Evolutionary conservation across 164 flowering plant species (phyloP), one percentile per base, ranked within the genome.

Genomic region (Tetracentron sinense): DNA sequence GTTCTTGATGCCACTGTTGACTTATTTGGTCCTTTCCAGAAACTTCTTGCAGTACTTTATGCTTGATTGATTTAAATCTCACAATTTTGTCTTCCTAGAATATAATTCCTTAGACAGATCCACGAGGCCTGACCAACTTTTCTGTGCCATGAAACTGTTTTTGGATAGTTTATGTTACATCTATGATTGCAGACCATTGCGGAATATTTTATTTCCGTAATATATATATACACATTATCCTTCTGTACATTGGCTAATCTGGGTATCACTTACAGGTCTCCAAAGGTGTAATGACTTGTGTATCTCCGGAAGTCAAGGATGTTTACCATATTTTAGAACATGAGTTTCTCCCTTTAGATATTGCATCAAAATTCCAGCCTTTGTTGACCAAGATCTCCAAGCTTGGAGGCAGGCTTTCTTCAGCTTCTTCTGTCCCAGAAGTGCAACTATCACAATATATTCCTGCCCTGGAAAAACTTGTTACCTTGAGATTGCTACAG

Each of bases 361-460:
- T 94, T 69, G 80, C 86, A 22, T 62, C 81, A 59, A 91, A 81
- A 72, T 79, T 87, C 3, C 85, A 86, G 67, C 95, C 96, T 11
- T 63, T 91, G 78, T 58, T 94, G 54, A 38, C 71, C 42, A 91
- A 85, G 79, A 76, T 91, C 6, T 79, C 99, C 14, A 91, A 86
- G 60, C 58, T 83, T 56, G 96, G 97, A 22, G 97, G 96, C 7
- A 94, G 86, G 78, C 77, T 91, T 31, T 66, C 85, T 60, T 86
- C 95, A 48, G 96, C 87, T 58, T 79, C 97, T 54, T 85, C 97
- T 48, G 82, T 89, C 25, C 96, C 99, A 14, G 97, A 91, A 74
- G 83, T 94, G 57, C 93, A 87, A 33, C 73, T 94, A 27, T 83
- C 87, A 15, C 82, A 87, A 51, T 94, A 85, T 82, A 81, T 89